Conservation (phyloP, 768 basidiomycete genomes). For the Coprinopsis cinerea region DNA sequence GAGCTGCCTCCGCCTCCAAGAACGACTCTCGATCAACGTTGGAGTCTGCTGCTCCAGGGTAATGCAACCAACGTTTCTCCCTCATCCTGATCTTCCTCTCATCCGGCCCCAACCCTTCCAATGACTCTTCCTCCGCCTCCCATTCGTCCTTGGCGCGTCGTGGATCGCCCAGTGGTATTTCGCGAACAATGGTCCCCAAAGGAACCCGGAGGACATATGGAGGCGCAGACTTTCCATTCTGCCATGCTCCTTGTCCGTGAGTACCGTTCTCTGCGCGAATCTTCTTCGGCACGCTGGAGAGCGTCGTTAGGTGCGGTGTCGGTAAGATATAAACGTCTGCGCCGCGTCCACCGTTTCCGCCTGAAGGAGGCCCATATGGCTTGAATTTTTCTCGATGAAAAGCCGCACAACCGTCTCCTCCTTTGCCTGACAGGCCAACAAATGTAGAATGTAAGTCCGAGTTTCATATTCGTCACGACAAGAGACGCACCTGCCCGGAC, state of each 20-base stretch:
- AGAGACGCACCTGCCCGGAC: slow-evolving; percentile 59
- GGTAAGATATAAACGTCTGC: slow-evolving; percentile 85
- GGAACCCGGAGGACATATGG: slow-evolving; percentile 81
- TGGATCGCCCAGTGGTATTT: slow-evolving; percentile 63
- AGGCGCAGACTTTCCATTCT: slow-evolving; percentile 69
- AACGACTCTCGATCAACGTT: slow-evolving; percentile 64
- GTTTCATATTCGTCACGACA: slow-evolving; percentile 1
- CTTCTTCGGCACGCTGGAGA: slow-evolving; percentile 65
- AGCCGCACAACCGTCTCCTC: slow-evolving; percentile 88
- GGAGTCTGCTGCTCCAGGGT: slow-evolving; percentile 57
- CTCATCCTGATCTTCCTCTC: slow-evolving; percentile 57
- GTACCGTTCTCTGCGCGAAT: slow-evolving; percentile 61
- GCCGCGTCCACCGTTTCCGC: slow-evolving; percentile 87
- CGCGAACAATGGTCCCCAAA: slow-evolving; percentile 82
- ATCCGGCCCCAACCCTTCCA: slow-evolving; percentile 40
- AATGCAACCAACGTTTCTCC: slow-evolving; percentile 72
- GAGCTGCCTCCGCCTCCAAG: slow-evolving; percentile 58
- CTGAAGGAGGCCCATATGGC: slow-evolving; percentile 83
- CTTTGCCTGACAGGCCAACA: slow-evolving; percentile 50
- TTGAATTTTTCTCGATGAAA: slow-evolving; percentile 89
- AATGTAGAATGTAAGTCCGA: too few relatives aligned
- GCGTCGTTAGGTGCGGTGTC: slow-evolving; percentile 68
- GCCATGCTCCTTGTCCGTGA: slow-evolving; percentile 81
- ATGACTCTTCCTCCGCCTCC: slow-evolving; percentile 63
- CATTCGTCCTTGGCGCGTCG: slow-evolving; percentile 61